Evolutionary conservation across 2,329 filamentous ascomycete species (phyloP), one percentile per base, ranked within the genome.

Genomic region (Sarocladiaceae sp.): DNA sequence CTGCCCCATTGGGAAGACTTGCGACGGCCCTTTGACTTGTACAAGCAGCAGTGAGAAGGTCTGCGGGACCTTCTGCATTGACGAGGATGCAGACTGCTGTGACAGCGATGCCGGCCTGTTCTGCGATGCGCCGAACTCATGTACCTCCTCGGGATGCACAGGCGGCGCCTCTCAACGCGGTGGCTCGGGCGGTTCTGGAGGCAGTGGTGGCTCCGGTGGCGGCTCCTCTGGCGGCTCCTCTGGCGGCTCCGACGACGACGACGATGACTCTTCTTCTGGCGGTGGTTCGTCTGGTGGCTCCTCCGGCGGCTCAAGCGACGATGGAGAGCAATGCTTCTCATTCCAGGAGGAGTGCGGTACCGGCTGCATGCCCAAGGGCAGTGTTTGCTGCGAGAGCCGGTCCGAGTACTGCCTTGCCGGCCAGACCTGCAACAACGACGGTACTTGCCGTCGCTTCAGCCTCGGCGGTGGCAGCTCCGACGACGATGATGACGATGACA

Each of bases 1-100:
- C 52, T 65, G 62, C 41, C 47, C 50, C 11, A 43, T 50, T n/a
- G 63, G 63, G 41, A 46, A 58, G 42, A 45, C 54, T 16, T 65
- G 62, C 51, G 47, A 51, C 3, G 60, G 61, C 11, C 52, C 57
- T 7, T 45, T 50, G 2, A 55, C 53, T 13, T 62, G 59, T n/a
- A 35, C 39, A 6, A 13, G 49, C 0, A 59, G 53, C 32, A 27
- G 33, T 15, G 51, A 48, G 6, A 48, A 54, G n/a, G 27, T 51
- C 13, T 54, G 52, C 23, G 52, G 50, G 3, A 47, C 49, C 10
- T 48, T 45, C 46, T 54, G 49, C 33, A 53, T 54, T 27, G 51
- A 49, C 7, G 45, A 49, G 24, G 50, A 45, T 1, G 47, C 47
- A 3, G 44, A 48, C 20, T 48, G 47, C 45, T 49, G 47, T 41